phyloP scores from a whole-genome alignment of 495 filamentous ascomycete species.

The Trichoderma erinaceum region DNA sequence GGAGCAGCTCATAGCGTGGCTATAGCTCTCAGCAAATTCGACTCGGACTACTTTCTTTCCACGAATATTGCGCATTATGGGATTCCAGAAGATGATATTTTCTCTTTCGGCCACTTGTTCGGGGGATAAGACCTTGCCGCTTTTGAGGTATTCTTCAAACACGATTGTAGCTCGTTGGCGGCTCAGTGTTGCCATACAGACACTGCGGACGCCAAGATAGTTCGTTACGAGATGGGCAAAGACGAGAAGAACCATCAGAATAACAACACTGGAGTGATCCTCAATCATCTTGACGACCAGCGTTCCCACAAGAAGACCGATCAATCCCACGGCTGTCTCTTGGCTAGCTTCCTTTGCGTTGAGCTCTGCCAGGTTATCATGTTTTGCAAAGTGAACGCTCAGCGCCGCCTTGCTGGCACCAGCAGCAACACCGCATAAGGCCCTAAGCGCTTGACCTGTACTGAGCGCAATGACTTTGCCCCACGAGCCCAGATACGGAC shows the following conservation, averaged over 20 bases:
- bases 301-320: slow-evolving; percentile 84
- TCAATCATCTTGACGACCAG: slow-evolving; percentile 72
- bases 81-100: slow-evolving; percentile 50
- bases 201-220: slow-evolving; percentile 75
- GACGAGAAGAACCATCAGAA: slow-evolving; percentile 64
- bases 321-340: slow-evolving; percentile 85
- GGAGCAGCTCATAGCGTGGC: slow-evolving; percentile 6
- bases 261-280: slow-evolving; percentile 66
- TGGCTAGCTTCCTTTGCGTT: slow-evolving; percentile 96
- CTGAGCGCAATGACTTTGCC: slow-evolving; percentile 66
- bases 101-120: slow-evolving; percentile 60
- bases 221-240: slow-evolving; percentile 73
- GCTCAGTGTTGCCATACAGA: slow-evolving; percentile 81
- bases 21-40: slow-evolving; percentile 13
- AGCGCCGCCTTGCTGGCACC: slow-evolving; percentile 85
- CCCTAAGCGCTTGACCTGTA: slow-evolving; percentile 66
- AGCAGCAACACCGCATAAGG: slow-evolving; percentile 84
- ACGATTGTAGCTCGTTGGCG: slow-evolving; percentile 79
- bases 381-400: slow-evolving; percentile 83
- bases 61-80: not conserved
- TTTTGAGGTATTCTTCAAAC: slow-evolving; percentile 54
- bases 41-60: not conserved
- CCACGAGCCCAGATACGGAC: slow-evolving; percentile 66
- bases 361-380: slow-evolving; percentile 86
- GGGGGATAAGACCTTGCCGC: slow-evolving; percentile 52